Conservation (phyloP, 768 basidiomycete species). For the Galerina marginata region DNA sequence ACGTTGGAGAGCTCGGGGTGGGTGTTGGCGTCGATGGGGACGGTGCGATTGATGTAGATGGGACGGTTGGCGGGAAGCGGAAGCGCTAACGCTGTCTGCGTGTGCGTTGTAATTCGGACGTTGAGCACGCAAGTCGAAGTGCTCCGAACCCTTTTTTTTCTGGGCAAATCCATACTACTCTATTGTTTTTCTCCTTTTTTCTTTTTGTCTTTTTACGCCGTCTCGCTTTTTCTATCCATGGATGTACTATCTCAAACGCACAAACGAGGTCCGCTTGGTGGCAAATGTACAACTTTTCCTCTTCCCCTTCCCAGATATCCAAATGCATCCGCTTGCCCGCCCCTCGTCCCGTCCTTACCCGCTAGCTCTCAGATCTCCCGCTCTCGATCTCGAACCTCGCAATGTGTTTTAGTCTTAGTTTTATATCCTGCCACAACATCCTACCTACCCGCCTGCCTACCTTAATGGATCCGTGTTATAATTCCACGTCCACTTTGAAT, state of each 20-base stretch:
- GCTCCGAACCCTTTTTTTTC: background rate
- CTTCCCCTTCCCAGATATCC: too few species aligned
- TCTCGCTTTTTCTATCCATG: background rate
- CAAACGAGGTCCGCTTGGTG: too few species aligned
- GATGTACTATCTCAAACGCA: slow-evolving; percentile 8
- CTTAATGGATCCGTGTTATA: too few species aligned
- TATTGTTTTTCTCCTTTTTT: background rate
- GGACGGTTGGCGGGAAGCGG: slow-evolving; percentile 41
- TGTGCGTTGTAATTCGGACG: background rate
- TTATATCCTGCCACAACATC: too few species aligned
- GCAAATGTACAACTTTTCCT: too few species aligned
- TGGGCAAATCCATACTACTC: background rate
- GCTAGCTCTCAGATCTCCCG: too few species aligned
- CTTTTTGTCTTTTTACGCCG: background rate
- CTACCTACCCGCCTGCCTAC: too few species aligned
- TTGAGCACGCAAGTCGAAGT: background rate
- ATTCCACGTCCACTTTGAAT: too few species aligned
- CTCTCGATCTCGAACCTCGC: too few species aligned
- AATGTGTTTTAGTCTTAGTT: too few species aligned
- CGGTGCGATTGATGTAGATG: slow-evolving; percentile 30
- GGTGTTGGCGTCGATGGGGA: slow-evolving; percentile 15
- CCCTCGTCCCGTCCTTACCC: too few species aligned
- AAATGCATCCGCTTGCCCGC: too few species aligned
- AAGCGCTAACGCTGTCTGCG: slow-evolving; percentile 33
- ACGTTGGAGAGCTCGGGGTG: slow-evolving; percentile 19